These are phyloP conservation scores for Holtermannia corniformis DNA, from an alignment of 768 basidiomycete species.

Conservation along the genomic window DNA sequence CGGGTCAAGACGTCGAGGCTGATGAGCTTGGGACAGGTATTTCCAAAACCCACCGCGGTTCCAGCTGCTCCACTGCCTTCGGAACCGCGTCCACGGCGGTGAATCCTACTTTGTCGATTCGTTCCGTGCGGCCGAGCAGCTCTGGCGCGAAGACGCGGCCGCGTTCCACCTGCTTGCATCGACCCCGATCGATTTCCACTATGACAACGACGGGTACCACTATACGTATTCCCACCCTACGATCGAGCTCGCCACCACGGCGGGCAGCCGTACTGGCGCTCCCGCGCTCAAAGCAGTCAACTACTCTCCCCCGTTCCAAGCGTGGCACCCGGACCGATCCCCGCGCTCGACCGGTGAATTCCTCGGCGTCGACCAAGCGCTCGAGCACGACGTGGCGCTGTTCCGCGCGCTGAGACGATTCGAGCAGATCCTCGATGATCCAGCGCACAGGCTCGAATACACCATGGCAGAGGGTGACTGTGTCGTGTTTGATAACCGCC, in stretches of 20 bases:
- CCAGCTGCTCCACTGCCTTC: constrained; percentile 83
- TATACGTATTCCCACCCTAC: constrained; percentile 64
- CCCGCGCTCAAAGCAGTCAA: constrained; percentile 58
- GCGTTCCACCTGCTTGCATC: constrained; percentile 54
- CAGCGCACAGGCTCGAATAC: constrained; percentile 52
- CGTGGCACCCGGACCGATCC: constrained; percentile 45
- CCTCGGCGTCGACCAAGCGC: constrained; percentile 44
- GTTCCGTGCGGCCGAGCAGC: constrained; percentile 52
- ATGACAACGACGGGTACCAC: constrained; percentile 81
- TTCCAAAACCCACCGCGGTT: constrained; percentile 84
- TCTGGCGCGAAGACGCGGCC: constrained; percentile 47
- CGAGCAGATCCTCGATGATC: constrained; percentile 51
- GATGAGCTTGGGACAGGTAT: constrained; percentile 51
- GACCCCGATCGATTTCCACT: constrained; percentile 74
- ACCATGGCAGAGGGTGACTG: constrained; percentile 71
- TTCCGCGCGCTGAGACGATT: constrained; percentile 54
- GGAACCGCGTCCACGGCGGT: constrained; percentile 75
- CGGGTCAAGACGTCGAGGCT: background rate
- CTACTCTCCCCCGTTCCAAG: constrained; percentile 93
- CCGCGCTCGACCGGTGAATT: constrained; percentile 15
- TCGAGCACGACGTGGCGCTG: constrained; percentile 5
- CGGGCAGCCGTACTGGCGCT: too few species aligned
- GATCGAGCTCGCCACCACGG: constrained; percentile 48
- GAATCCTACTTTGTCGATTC: constrained; percentile 79
- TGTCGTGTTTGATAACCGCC: constrained; percentile 82